These are phyloP conservation scores for Kurtzmaniella cleridarum DNA, from an alignment of 805 yeast species.

Conservation along the genomic window DNA sequence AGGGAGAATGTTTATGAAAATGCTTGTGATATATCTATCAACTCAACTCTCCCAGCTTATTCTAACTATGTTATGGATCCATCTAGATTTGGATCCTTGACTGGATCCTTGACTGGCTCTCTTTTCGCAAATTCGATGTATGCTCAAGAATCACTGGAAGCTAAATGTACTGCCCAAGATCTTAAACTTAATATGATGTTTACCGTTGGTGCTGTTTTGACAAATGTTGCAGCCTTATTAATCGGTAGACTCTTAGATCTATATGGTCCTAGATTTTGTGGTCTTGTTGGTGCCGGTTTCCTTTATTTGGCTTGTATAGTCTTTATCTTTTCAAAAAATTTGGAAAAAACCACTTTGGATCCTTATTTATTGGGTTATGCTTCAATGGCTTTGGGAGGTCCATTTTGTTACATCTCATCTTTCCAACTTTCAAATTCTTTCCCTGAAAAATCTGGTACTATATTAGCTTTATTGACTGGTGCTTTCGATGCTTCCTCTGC, in stretches of 20 bases:
- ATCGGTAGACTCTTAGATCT: constrained; percentile 47
- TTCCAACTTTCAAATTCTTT: constrained; percentile 55
- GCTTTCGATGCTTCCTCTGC: constrained; percentile 58
- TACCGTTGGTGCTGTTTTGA: constrained; percentile 52
- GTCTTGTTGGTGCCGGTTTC: constrained; percentile 45
- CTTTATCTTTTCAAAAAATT: constrained; percentile 37
- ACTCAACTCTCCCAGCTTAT: constrained; percentile 1
- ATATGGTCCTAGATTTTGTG: constrained; percentile 51
- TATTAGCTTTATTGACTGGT: constrained; percentile 51
- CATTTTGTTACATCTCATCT: constrained; percentile 50
- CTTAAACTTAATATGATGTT: constrained; percentile 53
- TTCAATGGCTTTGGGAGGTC: constrained; percentile 53
- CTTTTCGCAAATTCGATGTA: constrained; percentile 3
- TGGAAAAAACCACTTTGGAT: constrained; percentile 27
- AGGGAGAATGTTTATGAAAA: constrained; percentile 43
- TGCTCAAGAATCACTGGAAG: constrained; percentile 18
- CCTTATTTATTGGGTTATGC: constrained; percentile 51
- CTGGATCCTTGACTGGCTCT: constrained; percentile 5
- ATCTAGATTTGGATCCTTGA: constrained; percentile 7
- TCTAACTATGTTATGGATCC: constrained; percentile 6
- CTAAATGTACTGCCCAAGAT: constrained; percentile 49
- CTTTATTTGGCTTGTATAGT: constrained; percentile 40
- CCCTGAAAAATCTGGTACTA: constrained; percentile 47
- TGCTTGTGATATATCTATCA: constrained; percentile 24
- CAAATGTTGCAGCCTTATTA: constrained; percentile 48